Conservation (phyloP, 176 grass and related monocot species). For the Cenchrus purpureus region DNA sequence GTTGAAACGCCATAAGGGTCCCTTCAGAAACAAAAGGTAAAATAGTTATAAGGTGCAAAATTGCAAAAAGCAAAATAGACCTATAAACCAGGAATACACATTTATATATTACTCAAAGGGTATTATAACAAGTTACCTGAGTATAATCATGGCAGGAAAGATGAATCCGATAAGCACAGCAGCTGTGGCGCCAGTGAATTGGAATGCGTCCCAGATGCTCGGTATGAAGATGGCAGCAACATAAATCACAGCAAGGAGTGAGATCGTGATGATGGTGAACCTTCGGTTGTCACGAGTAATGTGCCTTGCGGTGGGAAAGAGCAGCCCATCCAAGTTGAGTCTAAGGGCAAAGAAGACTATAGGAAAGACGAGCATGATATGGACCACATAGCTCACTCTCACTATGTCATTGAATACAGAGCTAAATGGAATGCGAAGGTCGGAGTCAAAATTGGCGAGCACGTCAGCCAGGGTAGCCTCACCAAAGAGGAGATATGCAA, state of each 20-base stretch:
- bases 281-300: slow-evolving; percentile 60
- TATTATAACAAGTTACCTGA: slow-evolving; percentile 52
- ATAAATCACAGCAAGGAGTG: slow-evolving; percentile 67
- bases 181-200: slow-evolving; percentile 85
- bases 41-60: not conserved
- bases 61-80: not conserved
- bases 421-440: slow-evolving; percentile 79
- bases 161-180: slow-evolving; percentile 85
- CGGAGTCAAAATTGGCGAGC: slow-evolving; percentile 78
- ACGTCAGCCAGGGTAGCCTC: slow-evolving; percentile 79
- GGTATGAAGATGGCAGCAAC: slow-evolving; percentile 77
- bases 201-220: slow-evolving; percentile 94
- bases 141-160: slow-evolving; percentile 77
- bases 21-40: slow-evolving; percentile 33
- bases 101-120: not conserved
- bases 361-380: slow-evolving; percentile 93
- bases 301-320: slow-evolving; percentile 68
- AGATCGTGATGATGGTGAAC: slow-evolving; percentile 60
- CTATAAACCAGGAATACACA: not conserved
- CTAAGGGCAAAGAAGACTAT: slow-evolving; percentile 88
- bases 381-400: slow-evolving; percentile 83
- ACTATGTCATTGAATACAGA: slow-evolving; percentile 70
- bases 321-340: slow-evolving; percentile 81
- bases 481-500: slow-evolving; percentile 87
- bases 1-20: slow-evolving; percentile 73